These are phyloP conservation scores for Diaporthe sp. DNA, from an alignment of 2,329 filamentous ascomycete species.

Conservation along the genomic window DNA sequence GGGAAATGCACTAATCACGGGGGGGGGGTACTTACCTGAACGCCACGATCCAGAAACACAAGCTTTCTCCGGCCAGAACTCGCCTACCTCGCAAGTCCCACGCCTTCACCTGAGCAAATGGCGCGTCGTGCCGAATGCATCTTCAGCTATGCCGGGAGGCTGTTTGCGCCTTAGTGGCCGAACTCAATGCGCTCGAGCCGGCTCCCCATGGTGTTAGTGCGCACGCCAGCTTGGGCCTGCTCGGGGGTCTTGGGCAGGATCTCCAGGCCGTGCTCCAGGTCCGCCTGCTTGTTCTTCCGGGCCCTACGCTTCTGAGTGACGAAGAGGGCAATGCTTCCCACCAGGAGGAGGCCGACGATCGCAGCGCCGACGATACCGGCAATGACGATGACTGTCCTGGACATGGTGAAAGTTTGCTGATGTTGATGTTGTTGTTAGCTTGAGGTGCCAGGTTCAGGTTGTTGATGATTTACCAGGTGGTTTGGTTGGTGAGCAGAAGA, in stretches of 20 bases:
- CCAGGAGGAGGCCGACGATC: neutral
- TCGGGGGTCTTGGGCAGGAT: neutral
- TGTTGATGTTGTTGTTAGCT: neutral
- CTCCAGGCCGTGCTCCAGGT: neutral
- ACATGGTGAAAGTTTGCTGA: neutral
- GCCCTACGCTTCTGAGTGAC: neutral
- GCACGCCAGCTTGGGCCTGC: neutral
- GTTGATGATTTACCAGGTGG: neutral
- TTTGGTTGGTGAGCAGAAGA: neutral
- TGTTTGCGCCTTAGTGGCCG: neutral
- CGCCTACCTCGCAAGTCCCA: no score
- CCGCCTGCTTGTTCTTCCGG: neutral
- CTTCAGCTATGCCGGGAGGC: no score
- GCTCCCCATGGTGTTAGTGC: neutral
- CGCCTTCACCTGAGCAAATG: no score
- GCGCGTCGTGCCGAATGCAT: no score
- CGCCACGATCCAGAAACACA: no score
- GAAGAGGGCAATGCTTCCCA: neutral
- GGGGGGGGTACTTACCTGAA: no score
- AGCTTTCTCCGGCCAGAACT: no score
- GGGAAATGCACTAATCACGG: no score
- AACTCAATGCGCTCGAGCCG: neutral
- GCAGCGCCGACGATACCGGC: neutral
- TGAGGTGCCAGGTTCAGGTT: neutral
- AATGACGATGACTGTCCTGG: neutral